Evolutionary conservation across 1,284 basidiomycete species (phyloP), one percentile per base, ranked within the genome.

Genomic region (Chiua sp.): DNA sequence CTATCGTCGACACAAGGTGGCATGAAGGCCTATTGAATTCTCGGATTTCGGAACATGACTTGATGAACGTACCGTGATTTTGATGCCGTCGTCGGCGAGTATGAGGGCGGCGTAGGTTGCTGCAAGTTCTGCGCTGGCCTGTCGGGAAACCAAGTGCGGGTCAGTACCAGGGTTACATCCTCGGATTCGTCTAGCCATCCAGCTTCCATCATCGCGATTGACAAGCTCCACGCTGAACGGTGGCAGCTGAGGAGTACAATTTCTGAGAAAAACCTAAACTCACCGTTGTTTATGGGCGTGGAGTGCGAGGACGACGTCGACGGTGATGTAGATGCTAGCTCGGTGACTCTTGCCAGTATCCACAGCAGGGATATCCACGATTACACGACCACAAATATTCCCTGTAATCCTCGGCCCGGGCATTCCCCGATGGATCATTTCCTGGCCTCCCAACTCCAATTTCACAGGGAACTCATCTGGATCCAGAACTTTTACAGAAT

Each of bases 41-140:
- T 15, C 10, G 47, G 26, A 30, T 50, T 20, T 39, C 35, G 18
- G 37, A 7, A 10, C 18, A 39, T 7, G 37, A 12, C 37, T 18
- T 18, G 46, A 16, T 30, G 37, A n/a, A 87, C 94, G 75, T 74
- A 98, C 96, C 68, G 96, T 96, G 77, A 99, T 98, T 85, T 98
- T 97, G 75, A 96, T 81, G 71, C 90, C 92, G 70, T 98, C 96
- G 82, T 98, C 96, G 71, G 96, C 96, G 77, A 98, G 94, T 83
- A 98, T 97, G 76, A 96, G 92, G 63, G 93, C 90, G 71, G 94
- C 93, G 82, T 96, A 96, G 69, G 95, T 93, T 62, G 93, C 83
- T 69, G 93, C 93, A 75, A 94, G 89, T 77, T 96, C 94, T 59
- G 75, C 56, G 69, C 80, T 77, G 75, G 87, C 85, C 89, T 79